These are phyloP conservation scores for Westerdykella aurantiaca DNA, from an alignment of 2,329 filamentous ascomycete species.

Conservation along the genomic window DNA sequence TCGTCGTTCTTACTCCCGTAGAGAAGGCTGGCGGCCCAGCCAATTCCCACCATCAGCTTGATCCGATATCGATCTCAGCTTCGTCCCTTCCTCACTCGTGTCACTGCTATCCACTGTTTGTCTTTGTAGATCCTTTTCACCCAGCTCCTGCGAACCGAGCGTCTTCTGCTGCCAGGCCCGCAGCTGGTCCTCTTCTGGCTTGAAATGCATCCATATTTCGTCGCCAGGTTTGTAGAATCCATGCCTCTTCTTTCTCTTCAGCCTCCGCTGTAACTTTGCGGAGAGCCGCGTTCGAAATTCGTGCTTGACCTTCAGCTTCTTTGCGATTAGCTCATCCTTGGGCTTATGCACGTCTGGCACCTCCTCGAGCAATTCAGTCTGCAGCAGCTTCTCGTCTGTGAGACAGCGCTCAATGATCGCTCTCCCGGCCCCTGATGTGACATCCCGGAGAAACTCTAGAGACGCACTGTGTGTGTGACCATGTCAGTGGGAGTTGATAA, in stretches of 20 bases:
- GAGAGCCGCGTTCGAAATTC: slow-evolving; percentile 50
- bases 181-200: slow-evolving; percentile 23
- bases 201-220: slow-evolving; percentile 52
- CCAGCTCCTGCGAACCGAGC: not conserved
- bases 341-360: slow-evolving; percentile 52
- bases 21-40: too few species aligned
- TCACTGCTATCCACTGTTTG: not conserved
- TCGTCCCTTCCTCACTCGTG: not conserved
- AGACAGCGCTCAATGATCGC: slow-evolving; percentile 48
- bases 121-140: not conserved
- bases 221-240: slow-evolving; percentile 40
- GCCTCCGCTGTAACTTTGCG: slow-evolving; percentile 40
- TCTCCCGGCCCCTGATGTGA: slow-evolving; percentile 39
- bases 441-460: slow-evolving; percentile 56
- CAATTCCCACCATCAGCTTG: too few species aligned
- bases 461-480: slow-evolving; percentile 40
- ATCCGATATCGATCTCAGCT: too few species aligned
- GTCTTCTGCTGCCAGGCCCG: slow-evolving; percentile 21
- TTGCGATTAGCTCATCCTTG: slow-evolving; percentile 54
- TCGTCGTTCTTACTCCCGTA: too few species aligned
- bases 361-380: slow-evolving; percentile 41
- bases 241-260: slow-evolving; percentile 30
- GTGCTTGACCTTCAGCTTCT: slow-evolving; percentile 53
- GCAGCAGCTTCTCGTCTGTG: slow-evolving; percentile 50
- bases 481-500: not conserved